Percentiles rank a stretch among this genome's conserved stretches.
Evolutionary conservation across 768 basidiomycete genomes (phyloP).

Genomic region (Macrolepiota dolichaula): DNA sequence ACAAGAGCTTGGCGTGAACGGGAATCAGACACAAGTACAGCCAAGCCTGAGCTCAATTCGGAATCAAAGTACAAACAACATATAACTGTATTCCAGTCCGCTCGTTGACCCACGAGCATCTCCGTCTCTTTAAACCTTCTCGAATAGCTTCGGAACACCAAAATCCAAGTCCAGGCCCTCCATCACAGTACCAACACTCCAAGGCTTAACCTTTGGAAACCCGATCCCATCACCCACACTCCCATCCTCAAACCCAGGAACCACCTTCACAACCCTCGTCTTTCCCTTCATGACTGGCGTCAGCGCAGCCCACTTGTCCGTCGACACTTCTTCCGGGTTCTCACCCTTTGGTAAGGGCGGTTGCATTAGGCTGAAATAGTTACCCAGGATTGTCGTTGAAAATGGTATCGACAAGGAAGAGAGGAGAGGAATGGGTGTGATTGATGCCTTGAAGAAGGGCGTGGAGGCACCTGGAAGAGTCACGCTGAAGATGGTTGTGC

Average conservation of each 20-base stretch:
- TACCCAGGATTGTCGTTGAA: conserved; percentile 17
- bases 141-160: not conserved
- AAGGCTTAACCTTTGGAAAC: conserved; percentile 8
- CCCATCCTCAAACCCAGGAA: conserved; percentile 10
- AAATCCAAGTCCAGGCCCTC: conserved; percentile 4
- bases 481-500: conserved; percentile 23
- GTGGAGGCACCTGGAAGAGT: conserved; percentile 15
- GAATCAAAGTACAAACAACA: no score
- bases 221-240: conserved; percentile 9
- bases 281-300: not conserved
- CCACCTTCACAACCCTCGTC: not conserved
- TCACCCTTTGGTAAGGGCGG: conserved; percentile 1
- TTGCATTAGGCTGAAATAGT: conserved; percentile 2
- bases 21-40: no score
- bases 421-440: conserved; percentile 22
- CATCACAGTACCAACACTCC: not conserved
- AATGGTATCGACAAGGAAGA: conserved; percentile 20
- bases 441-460: conserved; percentile 29
- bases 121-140: not conserved
- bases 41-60: no score
- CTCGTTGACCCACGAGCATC: not conserved
- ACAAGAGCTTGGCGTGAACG: no score
- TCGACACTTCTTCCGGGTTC: conserved; percentile 2
- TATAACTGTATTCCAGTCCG: not conserved
- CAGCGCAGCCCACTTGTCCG: conserved; percentile 8